Evolutionary conservation across 2,329 filamentous ascomycete genomes (phyloP).

Genomic region (Plectosphaerella cucumerina): DNA sequence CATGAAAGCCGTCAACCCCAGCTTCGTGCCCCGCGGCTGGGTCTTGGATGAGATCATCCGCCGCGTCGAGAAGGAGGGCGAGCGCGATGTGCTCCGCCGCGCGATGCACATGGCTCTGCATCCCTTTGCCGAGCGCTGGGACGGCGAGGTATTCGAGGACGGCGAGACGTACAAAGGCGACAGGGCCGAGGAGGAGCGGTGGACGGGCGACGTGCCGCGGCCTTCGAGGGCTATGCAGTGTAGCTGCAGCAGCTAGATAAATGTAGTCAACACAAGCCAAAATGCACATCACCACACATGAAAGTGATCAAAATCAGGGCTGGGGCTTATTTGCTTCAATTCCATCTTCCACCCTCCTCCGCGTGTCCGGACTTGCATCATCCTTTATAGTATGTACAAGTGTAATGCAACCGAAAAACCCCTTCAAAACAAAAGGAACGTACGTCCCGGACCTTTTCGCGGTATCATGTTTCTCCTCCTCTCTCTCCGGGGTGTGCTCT

Average conservation of each 20-base stretch:
- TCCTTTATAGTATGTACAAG: constrained; percentile 37
- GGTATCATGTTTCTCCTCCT: constrained; percentile 26
- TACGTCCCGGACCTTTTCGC: constrained; percentile 27
- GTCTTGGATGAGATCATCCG: constrained; percentile 90
- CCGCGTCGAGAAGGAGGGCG: constrained; percentile 77
- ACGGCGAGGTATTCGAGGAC: constrained; percentile 40
- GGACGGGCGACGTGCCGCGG: constrained; percentile 80
- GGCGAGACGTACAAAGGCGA: constrained; percentile 52
- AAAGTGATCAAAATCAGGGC: background rate
- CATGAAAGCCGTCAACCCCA: constrained; percentile 90
- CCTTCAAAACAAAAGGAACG: constrained; percentile 22
- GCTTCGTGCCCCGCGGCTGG: constrained; percentile 88
- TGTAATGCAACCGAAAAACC: constrained; percentile 20
- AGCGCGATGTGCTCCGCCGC: constrained; percentile 71
- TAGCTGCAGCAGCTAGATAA: constrained; percentile 63
- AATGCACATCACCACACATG: background rate
- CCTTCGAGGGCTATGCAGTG: constrained; percentile 82
- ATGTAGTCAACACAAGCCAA: background rate
- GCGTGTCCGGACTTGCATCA: constrained; percentile 8
- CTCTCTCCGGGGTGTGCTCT: constrained; percentile 16
- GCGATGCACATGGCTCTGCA: constrained; percentile 80
- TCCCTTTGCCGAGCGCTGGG: constrained; percentile 81
- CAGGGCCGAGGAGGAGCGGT: constrained; percentile 71
- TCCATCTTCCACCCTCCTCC: constrained; percentile 9
- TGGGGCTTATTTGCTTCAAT: constrained; percentile 14